These are phyloP conservation scores for Angophora floribunda DNA, from an alignment of 345 rosid genomes.

Conservation along the genomic window DNA sequence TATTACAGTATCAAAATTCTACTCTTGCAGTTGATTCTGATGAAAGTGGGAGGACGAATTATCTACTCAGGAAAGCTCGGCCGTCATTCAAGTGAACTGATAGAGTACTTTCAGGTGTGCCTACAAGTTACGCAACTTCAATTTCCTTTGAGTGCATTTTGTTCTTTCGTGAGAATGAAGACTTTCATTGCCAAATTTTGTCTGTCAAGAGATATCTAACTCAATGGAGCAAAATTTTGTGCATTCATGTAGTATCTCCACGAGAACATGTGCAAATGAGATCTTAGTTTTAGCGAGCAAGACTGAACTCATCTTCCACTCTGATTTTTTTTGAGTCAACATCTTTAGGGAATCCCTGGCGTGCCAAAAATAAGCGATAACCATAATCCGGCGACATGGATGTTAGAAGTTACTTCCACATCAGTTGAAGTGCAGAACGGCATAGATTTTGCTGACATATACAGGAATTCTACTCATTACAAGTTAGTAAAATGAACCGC, in stretches of 20 bases:
- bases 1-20: neutral
- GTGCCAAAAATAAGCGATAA: conserved; percentile 48
- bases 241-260: neutral
- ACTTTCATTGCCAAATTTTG: neutral
- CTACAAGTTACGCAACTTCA: neutral
- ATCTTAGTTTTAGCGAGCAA: neutral
- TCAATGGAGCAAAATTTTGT: neutral
- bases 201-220: neutral
- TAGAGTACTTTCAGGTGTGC: conserved; percentile 62
- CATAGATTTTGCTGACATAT: conserved; percentile 51
- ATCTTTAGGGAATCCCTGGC: conserved; percentile 39
- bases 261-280: neutral
- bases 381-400: conserved; percentile 87
- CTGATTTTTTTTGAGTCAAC: neutral
- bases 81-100: conserved; percentile 38
- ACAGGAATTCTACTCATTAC: conserved; percentile 21
- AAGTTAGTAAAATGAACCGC: neutral
- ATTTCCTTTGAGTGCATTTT: neutral
- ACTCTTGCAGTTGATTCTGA: conserved; percentile 40
- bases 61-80: conserved; percentile 72
- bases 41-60: conserved; percentile 63
- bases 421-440: conserved; percentile 48
- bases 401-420: conserved; percentile 56
- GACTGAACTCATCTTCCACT: neutral
- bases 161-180: neutral